Percentiles rank a stretch among this genome's conserved stretches.
Conservation (phyloP, 2,329 filamentous ascomycete species). For the Geosmithia putterillii region DNA sequence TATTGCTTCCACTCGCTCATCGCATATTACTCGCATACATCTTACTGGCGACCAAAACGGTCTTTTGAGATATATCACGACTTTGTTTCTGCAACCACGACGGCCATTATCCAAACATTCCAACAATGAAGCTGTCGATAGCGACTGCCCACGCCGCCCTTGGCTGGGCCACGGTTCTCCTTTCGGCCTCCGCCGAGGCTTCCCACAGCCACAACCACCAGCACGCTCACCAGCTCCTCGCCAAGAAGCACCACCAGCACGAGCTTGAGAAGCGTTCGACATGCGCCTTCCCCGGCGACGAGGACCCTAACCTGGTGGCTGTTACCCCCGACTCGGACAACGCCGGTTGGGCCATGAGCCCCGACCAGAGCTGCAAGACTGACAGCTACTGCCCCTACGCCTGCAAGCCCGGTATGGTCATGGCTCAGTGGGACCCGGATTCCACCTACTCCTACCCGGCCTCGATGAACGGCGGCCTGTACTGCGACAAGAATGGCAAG, state of each 20-base stretch:
- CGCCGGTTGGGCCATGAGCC: slow-evolving; percentile 70
- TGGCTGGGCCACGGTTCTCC: slow-evolving; percentile 33
- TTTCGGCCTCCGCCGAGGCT: slow-evolving; percentile 26
- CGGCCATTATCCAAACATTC: slow-evolving; percentile 10
- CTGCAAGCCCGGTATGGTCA: slow-evolving; percentile 63
- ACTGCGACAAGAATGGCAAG: slow-evolving; percentile 54
- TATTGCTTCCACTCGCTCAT: neutral
- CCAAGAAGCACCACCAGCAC: slow-evolving; percentile 17
- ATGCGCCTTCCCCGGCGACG: slow-evolving; percentile 51
- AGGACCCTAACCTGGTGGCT: slow-evolving; percentile 50
- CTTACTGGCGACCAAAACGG: neutral
- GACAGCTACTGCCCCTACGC: slow-evolving; percentile 66
- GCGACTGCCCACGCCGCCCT: slow-evolving; percentile 32
- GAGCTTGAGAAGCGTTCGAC: slow-evolving; percentile 37
- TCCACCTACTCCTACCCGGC: slow-evolving; percentile 57
- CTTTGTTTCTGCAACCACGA: slow-evolving; percentile 2
- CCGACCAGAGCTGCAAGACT: slow-evolving; percentile 55
- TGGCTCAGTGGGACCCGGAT: slow-evolving; percentile 65
- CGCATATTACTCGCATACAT: neutral
- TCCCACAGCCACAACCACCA: slow-evolving; percentile 21
- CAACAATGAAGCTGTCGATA: slow-evolving; percentile 41
- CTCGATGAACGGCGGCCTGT: slow-evolving; percentile 68
- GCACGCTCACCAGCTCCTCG: slow-evolving; percentile 16
- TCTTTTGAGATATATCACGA: slow-evolving; percentile 1
- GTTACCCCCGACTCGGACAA: slow-evolving; percentile 54